Evolutionary conservation across 352 stramenopile species (phyloP), one percentile per base, ranked within the genome.

Genomic region (Globisporangium polare): DNA sequence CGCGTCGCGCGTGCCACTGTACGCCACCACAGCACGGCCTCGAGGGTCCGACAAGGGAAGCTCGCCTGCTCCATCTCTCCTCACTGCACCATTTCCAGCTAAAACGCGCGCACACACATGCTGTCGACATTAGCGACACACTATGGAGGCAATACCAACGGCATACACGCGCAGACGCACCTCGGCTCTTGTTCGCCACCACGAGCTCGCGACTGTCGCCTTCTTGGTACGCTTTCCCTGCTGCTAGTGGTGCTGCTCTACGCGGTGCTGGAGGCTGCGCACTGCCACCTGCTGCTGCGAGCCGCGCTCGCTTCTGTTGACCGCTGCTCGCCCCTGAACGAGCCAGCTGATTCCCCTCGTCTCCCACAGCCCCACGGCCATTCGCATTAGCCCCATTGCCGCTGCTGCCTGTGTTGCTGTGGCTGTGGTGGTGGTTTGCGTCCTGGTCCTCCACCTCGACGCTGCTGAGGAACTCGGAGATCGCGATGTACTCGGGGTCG

Each of bases 371-470:
- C 9, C 39, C 54, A 1, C 29, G 50, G 7, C 4, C 46, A 12
- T 12, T 55, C 22, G 15, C 31, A 20, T 29, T 41, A 6, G 6
- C 12, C 2, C 37, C 18, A 18, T 13, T 51, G 10, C 3, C 5
- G 9, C 52, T 51, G 10, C 3, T 10, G 9, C 52, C 33, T 20
- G n/a, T 5, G n/a, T 31, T 56, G 37, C 33, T 52, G 7, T 41
- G 33, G 42, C 20, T 39, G 17, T 37, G 26, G 42, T 64, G 42
- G 15, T 46, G 15, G 26, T 62, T 50, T 2, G 42, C 22, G 37
- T 69, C 66, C 45, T 59, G 52, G n/a, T 86, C 80, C 65, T 89
- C 78, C 50, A 88, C 78, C 55, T 89, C 80, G 57, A 91, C 85
- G 45, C 74, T 85, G 37, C 78, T 80, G 46, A 89, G 68, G 54